phyloP scores from a whole-genome alignment of 164 flowering plant genomes.

The Magnolia changhungtana region DNA sequence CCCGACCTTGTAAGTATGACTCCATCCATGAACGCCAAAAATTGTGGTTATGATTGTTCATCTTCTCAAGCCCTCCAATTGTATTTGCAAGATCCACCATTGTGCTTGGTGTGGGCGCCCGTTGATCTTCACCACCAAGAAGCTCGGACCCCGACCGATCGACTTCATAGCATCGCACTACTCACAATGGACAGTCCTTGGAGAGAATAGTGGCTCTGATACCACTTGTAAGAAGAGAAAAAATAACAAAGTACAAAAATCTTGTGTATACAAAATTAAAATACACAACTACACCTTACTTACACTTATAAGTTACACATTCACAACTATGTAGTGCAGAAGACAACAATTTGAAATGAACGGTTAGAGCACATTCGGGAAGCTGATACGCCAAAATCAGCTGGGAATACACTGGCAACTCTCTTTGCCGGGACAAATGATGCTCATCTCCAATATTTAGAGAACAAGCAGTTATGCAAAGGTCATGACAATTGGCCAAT shows the following conservation, averaged over 20 bases:
- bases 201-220: background rate
- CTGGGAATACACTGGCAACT: background rate
- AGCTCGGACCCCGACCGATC: background rate
- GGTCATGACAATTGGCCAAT: background rate
- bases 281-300: too few species aligned
- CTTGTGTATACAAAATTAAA: too few species aligned
- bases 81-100: background rate
- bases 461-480: background rate
- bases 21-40: background rate
- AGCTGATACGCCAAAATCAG: background rate
- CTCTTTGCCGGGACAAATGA: background rate
- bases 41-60: background rate
- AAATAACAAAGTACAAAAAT: too few species aligned
- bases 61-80: background rate
- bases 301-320: too few species aligned
- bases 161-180: background rate
- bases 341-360: background rate
- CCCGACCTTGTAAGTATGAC: background rate
- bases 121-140: background rate
- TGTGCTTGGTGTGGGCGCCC: background rate
- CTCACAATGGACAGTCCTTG: background rate
- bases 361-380: background rate
- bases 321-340: background rate
- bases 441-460: background rate
- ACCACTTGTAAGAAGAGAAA: background rate